A percentile compares a stretch with the other conserved stretches of the same genome.
Evolutionary conservation across 495 filamentous ascomycete genomes (phyloP).

Genomic region (Astrocystis sublimbata): DNA sequence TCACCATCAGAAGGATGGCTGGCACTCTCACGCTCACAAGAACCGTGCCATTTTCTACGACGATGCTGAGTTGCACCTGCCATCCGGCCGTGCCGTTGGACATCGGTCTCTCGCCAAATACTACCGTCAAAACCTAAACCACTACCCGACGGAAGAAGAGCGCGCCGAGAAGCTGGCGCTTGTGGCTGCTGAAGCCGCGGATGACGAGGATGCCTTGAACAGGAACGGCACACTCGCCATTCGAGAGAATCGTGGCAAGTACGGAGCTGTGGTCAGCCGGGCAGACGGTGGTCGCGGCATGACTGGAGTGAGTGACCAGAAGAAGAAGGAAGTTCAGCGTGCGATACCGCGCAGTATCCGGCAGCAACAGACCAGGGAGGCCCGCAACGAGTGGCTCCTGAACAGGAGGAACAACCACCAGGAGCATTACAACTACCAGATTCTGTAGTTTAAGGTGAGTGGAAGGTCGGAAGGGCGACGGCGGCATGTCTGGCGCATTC

Average conservation of each 20-base stretch:
- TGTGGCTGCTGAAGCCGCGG: constrained; percentile 43
- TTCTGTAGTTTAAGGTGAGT: constrained; percentile 22
- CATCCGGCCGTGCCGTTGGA: constrained; percentile 83
- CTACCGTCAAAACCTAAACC: constrained; percentile 90
- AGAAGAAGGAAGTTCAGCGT: constrained; percentile 63
- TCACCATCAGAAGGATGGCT: constrained; percentile 70
- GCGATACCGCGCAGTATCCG: constrained; percentile 68
- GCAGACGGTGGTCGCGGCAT: constrained; percentile 75
- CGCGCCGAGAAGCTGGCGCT: constrained; percentile 58
- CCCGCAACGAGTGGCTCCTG: constrained; percentile 28
- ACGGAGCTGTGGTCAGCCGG: constrained; percentile 56
- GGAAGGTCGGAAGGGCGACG: neutral
- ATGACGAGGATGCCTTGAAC: constrained; percentile 32
- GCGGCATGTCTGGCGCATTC: neutral
- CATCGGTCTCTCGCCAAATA: constrained; percentile 84
- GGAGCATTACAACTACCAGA: constrained; percentile 34
- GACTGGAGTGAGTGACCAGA: constrained; percentile 68
- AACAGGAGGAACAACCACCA: constrained; percentile 36
- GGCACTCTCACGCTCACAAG: constrained; percentile 69
- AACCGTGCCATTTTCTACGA: constrained; percentile 77
- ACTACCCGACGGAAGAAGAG: constrained; percentile 71
- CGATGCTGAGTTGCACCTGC: constrained; percentile 93
- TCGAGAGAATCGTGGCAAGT: constrained; percentile 48
- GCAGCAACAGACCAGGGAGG: constrained; percentile 54
- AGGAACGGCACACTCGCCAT: constrained; percentile 33